Evolutionary conservation across 1,139 yeast genomes (phyloP).

Genomic region (Insectozyma bohioensis): DNA sequence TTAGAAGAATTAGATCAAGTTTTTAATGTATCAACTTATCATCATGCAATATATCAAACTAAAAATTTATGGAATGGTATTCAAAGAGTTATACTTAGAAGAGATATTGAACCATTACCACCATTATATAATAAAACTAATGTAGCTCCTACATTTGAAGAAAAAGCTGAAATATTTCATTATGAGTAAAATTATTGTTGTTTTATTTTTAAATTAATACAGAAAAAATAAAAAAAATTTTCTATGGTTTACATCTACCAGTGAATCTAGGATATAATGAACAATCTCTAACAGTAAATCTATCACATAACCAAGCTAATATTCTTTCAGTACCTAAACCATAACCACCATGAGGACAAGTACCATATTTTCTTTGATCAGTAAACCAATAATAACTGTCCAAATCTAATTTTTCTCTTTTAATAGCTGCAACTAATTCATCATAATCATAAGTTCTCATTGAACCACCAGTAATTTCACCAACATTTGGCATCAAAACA

Average conservation of each 20-base stretch:
- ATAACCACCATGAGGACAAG: conserved; percentile 98
- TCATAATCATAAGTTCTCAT: conserved; percentile 89
- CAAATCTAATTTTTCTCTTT: conserved; percentile 85
- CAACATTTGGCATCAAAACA: conserved; percentile 97
- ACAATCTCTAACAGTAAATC: conserved; percentile 98
- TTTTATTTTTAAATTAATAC: background rate
- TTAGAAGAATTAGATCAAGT: conserved; percentile 56
- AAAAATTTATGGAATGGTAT: conserved; percentile 41
- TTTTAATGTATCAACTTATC: conserved; percentile 52
- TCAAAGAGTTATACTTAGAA: conserved; percentile 40
- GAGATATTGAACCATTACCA: conserved; percentile 43
- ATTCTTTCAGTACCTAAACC: conserved; percentile 98
- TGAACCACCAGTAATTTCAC: conserved; percentile 98
- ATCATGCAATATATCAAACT: conserved; percentile 57
- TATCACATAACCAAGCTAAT: conserved; percentile 95
- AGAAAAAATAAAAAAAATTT: background rate
- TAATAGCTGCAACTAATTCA: conserved; percentile 85
- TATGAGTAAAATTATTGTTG: background rate
- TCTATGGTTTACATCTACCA: conserved; percentile 93
- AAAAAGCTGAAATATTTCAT: conserved; percentile 50
- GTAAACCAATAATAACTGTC: conserved; percentile 90
- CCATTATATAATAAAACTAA: conserved; percentile 45
- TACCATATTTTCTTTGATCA: conserved; percentile 95
- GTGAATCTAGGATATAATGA: conserved; percentile 96
- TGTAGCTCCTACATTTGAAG: conserved; percentile 62